A percentile compares a stretch with the other conserved stretches of the same genome.
These are phyloP conservation scores for Fusarium nodosum DNA, from an alignment of 2,329 filamentous ascomycete species.

Conservation along the genomic window DNA sequence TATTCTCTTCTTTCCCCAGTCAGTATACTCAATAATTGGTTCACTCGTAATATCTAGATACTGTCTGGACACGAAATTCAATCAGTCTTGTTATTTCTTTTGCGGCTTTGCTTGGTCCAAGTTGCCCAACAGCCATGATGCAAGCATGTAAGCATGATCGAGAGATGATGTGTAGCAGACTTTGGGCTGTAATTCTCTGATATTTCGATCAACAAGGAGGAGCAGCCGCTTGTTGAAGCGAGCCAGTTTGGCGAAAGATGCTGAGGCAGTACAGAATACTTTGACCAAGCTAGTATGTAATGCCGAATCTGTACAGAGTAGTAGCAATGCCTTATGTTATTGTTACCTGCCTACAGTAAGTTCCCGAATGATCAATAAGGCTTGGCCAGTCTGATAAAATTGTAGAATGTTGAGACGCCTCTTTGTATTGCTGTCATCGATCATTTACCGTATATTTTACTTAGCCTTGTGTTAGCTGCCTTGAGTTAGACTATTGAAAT, in stretches of 20 bases:
- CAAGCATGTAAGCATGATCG: neutral
- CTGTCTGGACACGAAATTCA: neutral
- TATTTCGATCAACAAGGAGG: conserved; percentile 34
- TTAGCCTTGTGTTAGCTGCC: conserved; percentile 18
- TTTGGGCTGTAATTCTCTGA: conserved; percentile 12
- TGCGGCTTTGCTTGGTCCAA: conserved; percentile 20
- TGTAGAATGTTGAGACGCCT: neutral
- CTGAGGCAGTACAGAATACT: neutral
- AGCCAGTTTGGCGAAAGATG: neutral
- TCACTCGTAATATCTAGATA: conserved; percentile 16
- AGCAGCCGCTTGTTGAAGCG: conserved; percentile 6
- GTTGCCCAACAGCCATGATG: conserved; percentile 27
- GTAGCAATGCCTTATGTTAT: neutral
- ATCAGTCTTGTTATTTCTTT: conserved; percentile 13
- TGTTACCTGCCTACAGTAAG: neutral
- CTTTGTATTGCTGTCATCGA: conserved; percentile 6
- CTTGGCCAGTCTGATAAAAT: neutral
- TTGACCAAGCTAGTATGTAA: neutral
- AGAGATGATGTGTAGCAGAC: neutral
- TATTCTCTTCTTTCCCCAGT: conserved; percentile 7
- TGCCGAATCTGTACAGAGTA: neutral
- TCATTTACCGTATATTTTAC: neutral
- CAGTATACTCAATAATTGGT: conserved; percentile 17
- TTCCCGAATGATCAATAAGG: neutral
- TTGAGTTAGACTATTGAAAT: neutral